Conservation (phyloP, 495 filamentous ascomycete genomes). For the Penicillium desertorum region DNA sequence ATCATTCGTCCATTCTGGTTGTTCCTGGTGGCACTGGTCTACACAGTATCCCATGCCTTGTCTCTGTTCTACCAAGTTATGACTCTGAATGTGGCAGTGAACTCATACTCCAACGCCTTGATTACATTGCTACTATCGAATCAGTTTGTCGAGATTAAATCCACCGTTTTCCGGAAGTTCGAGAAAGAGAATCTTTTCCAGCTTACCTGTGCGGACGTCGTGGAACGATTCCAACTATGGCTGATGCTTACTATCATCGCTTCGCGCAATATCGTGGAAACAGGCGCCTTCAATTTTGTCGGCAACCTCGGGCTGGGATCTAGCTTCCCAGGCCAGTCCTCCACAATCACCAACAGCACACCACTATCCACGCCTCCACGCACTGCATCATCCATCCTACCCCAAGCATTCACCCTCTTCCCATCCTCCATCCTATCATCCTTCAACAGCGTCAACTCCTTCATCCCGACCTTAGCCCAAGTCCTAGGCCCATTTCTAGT, state of each 20-base stretch:
- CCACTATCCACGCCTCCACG: slow-evolving; percentile 49
- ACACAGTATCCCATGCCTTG: slow-evolving; percentile 83
- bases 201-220: slow-evolving; percentile 91
- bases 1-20: slow-evolving; percentile 87
- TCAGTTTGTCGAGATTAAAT: slow-evolving; percentile 98
- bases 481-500: slow-evolving; percentile 89
- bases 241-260: slow-evolving; percentile 95
- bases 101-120: slow-evolving; percentile 96
- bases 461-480: slow-evolving; percentile 74
- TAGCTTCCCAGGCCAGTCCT: slow-evolving; percentile 30
- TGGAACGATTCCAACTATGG: slow-evolving; percentile 97
- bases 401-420: slow-evolving; percentile 83
- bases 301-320: slow-evolving; percentile 35
- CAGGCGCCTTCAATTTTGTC: slow-evolving; percentile 58
- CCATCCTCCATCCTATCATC: slow-evolving; percentile 55
- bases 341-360: slow-evolving; percentile 47
- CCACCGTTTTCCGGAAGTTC: slow-evolving; percentile 94
- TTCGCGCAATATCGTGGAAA: slow-evolving; percentile 90
- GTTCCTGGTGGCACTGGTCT: slow-evolving; percentile 81
- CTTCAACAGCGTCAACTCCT: slow-evolving; percentile 45
- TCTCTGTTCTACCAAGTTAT: slow-evolving; percentile 96
- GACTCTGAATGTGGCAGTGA: slow-evolving; percentile 95
- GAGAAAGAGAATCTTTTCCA: slow-evolving; percentile 98
- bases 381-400: slow-evolving; percentile 65
- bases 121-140: slow-evolving; percentile 89